phyloP scores from a whole-genome alignment of 2,329 filamentous ascomycete species.

The Curvularia sp. region DNA sequence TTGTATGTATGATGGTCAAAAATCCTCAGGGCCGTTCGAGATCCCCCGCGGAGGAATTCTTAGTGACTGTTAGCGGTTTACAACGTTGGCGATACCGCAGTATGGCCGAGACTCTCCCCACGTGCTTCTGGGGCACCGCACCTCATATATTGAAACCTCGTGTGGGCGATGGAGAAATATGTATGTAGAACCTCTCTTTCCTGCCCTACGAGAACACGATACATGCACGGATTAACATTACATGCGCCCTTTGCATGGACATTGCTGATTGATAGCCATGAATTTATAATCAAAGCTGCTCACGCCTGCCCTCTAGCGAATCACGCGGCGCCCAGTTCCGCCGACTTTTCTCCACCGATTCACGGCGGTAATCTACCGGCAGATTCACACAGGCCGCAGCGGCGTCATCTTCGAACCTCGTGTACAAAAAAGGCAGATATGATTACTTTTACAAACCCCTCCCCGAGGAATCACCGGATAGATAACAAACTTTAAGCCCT shows the following conservation, averaged over 20 bases:
- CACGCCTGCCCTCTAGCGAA: not conserved
- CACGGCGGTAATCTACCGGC: not conserved
- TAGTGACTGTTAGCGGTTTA: constrained; percentile 24
- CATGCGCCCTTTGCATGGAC: not conserved
- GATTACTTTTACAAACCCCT: not conserved
- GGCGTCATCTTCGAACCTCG: not conserved
- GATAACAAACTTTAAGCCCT: not conserved
- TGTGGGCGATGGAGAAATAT: not conserved
- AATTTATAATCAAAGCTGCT: constrained; percentile 9
- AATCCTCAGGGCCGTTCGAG: constrained; percentile 13
- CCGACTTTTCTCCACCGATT: constrained; percentile 12
- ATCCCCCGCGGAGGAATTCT: constrained; percentile 29
- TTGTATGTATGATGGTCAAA: constrained; percentile 21
- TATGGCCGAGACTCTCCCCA: constrained; percentile 17
- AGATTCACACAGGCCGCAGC: not conserved
- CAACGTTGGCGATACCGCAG: constrained; percentile 14
- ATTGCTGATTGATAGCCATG: not conserved
- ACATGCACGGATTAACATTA: not conserved
- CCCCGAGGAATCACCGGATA: not conserved
- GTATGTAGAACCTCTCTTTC: not conserved
- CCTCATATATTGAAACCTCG: not conserved
- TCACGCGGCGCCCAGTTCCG: not conserved
- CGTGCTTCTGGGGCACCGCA: constrained; percentile 6
- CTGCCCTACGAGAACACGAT: not conserved
- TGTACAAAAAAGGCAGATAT: not conserved